These are phyloP conservation scores for Phytophthora citricola DNA, from an alignment of 352 stramenopile species.

Conservation along the genomic window DNA sequence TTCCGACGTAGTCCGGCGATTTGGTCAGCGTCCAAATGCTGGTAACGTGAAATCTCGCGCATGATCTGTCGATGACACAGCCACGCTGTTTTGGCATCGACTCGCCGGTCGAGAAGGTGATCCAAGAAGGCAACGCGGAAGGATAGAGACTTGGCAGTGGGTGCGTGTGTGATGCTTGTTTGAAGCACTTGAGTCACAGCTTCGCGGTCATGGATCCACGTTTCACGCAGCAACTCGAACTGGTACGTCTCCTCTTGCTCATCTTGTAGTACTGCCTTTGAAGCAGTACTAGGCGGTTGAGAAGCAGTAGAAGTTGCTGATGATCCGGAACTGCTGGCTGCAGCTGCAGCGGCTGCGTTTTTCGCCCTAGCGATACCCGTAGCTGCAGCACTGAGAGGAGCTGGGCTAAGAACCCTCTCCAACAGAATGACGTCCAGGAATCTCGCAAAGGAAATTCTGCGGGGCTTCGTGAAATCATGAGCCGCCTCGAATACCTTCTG, in stretches of 20 bases:
- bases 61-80: constrained; percentile 83
- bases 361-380: constrained; percentile 34
- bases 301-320: neutral
- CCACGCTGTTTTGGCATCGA: constrained; percentile 84
- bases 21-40: constrained; percentile 70
- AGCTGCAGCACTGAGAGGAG: constrained; percentile 19
- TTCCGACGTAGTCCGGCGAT: constrained; percentile 72
- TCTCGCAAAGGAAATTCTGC: constrained; percentile 64
- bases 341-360: constrained; percentile 17
- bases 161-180: constrained; percentile 60
- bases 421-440: constrained; percentile 70
- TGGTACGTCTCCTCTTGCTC: constrained; percentile 81
- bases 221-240: constrained; percentile 74
- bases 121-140: constrained; percentile 75
- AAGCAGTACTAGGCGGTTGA: constrained; percentile 7
- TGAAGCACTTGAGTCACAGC: constrained; percentile 53
- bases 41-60: constrained; percentile 74
- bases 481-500: constrained; percentile 66
- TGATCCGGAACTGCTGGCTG: neutral
- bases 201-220: constrained; percentile 68
- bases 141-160: constrained; percentile 59
- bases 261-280: constrained; percentile 18
- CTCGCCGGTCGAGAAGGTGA: constrained; percentile 64
- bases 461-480: constrained; percentile 64
- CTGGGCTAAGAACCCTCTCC: constrained; percentile 55